These are phyloP conservation scores for Rubroboletus pulcherrimus DNA, from an alignment of 768 basidiomycete genomes.

Conservation along the genomic window DNA sequence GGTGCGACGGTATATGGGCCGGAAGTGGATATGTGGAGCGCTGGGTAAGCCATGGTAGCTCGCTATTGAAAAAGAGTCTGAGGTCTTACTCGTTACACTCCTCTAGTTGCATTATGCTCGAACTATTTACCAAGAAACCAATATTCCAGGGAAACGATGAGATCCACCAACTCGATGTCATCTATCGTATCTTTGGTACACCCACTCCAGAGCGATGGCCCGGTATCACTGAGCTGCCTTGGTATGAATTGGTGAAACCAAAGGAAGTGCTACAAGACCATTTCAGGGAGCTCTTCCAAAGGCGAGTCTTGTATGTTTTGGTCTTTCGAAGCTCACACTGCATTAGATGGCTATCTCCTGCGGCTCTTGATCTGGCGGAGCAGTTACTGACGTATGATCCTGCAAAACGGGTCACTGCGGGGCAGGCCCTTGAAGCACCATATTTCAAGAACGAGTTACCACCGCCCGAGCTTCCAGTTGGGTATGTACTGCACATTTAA, in stretches of 20 bases:
- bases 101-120: slow-evolving; percentile 94
- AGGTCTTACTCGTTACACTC: background rate
- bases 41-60: slow-evolving; percentile 56
- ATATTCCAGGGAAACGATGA: slow-evolving; percentile 99
- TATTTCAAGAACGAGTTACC: slow-evolving; percentile 88
- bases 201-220: slow-evolving; percentile 83
- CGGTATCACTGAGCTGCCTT: slow-evolving; percentile 77
- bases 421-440: slow-evolving; percentile 72
- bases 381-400: slow-evolving; percentile 81
- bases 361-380: slow-evolving; percentile 85
- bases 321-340: background rate
- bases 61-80: background rate
- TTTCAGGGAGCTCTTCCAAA: slow-evolving; percentile 82
- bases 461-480: slow-evolving; percentile 62
- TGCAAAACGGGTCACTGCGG: slow-evolving; percentile 65
- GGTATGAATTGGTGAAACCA: slow-evolving; percentile 98
- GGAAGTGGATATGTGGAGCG: slow-evolving; percentile 99
- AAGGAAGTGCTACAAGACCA: slow-evolving; percentile 67
- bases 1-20: slow-evolving; percentile 96
- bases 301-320: slow-evolving; percentile 44
- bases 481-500: slow-evolving; percentile 49
- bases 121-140: slow-evolving; percentile 91
- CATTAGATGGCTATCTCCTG: slow-evolving; percentile 78
- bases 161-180: slow-evolving; percentile 92
- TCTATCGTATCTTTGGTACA: slow-evolving; percentile 89